Conservation (phyloP, 305 asterid species). For the Lippia alba region DNA sequence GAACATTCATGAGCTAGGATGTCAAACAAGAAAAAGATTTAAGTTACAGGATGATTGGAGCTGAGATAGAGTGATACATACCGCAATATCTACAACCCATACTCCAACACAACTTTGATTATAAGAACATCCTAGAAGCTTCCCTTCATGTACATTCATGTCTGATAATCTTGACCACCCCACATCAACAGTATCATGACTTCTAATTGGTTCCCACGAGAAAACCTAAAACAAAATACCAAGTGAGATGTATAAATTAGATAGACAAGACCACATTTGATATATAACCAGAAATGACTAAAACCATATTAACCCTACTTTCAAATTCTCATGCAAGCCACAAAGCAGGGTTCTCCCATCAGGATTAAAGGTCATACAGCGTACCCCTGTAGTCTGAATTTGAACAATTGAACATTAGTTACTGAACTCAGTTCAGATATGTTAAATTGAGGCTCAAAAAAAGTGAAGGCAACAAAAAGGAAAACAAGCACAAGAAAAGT, state of each 20-base stretch:
- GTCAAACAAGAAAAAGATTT: constrained; percentile 31
- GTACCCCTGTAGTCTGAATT: constrained; percentile 90
- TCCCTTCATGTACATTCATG: constrained; percentile 98
- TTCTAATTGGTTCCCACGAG: constrained; percentile 98
- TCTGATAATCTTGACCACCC: constrained; percentile 99
- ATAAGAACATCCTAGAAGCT: constrained; percentile 98
- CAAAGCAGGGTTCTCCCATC: constrained; percentile 98
- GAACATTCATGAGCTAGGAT: constrained; percentile 37
- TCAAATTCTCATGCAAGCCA: constrained; percentile 95
- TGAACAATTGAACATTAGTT: constrained; percentile 37
- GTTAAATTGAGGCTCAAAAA: constrained; percentile 3
- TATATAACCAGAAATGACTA: constrained; percentile 28
- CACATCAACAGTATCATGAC: constrained; percentile 93
- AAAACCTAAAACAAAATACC: constrained; percentile 59
- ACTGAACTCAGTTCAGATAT: constrained; percentile 24
- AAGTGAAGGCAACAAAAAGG: constrained; percentile 1
- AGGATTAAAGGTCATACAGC: constrained; percentile 96
- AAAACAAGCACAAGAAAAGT: background rate
- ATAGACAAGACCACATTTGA: constrained; percentile 12
- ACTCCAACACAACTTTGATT: constrained; percentile 99
- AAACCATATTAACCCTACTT: constrained; percentile 54
- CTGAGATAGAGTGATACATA: constrained; percentile 38
- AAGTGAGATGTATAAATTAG: constrained; percentile 9
- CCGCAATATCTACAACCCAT: constrained; percentile 99
- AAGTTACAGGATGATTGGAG: constrained; percentile 30